Conservation (phyloP, 1,284 basidiomycete genomes). For the Ganoderma meredithae region DNA sequence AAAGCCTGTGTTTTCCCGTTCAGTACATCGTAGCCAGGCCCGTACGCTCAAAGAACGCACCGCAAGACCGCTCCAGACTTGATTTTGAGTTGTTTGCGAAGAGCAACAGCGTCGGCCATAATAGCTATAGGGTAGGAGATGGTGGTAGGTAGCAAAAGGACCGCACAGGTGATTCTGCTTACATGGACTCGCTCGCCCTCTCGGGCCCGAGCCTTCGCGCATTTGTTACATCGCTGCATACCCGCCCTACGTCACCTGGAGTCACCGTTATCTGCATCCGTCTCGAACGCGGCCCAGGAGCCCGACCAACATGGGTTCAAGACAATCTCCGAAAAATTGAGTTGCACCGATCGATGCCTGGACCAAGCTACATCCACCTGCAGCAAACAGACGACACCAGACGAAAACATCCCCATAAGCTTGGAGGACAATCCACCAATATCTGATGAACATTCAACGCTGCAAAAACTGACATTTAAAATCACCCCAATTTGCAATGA, state of each 20-base stretch:
- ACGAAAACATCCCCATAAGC: no score
- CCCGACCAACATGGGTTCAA: not conserved
- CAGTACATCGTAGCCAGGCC: not conserved
- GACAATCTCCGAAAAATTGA: not conserved
- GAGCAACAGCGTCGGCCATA: constrained; percentile 59
- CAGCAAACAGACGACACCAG: not conserved
- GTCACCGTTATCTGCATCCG: not conserved
- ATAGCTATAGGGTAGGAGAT: constrained; percentile 4
- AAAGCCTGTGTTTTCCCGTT: constrained; percentile 53
- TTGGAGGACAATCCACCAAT: no score
- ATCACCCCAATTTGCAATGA: no score
- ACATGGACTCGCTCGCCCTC: not conserved
- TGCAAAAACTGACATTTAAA: no score
- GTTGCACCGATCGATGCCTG: not conserved
- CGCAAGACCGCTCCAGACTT: constrained; percentile 78
- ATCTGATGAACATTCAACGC: no score
- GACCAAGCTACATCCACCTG: not conserved
- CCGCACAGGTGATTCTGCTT: not conserved
- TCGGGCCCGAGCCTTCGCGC: not conserved
- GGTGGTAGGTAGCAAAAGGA: not conserved
- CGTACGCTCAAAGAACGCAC: constrained; percentile 48
- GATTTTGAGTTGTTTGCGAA: constrained; percentile 80
- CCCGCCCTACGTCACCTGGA: constrained; percentile 14
- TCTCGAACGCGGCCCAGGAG: not conserved
- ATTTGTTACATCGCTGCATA: constrained; percentile 1